A percentile compares a stretch with the other conserved stretches of the same genome.
phyloP scores from a whole-genome alignment of 2,329 filamentous ascomycete genomes.

The Hypoxylon sp. region DNA sequence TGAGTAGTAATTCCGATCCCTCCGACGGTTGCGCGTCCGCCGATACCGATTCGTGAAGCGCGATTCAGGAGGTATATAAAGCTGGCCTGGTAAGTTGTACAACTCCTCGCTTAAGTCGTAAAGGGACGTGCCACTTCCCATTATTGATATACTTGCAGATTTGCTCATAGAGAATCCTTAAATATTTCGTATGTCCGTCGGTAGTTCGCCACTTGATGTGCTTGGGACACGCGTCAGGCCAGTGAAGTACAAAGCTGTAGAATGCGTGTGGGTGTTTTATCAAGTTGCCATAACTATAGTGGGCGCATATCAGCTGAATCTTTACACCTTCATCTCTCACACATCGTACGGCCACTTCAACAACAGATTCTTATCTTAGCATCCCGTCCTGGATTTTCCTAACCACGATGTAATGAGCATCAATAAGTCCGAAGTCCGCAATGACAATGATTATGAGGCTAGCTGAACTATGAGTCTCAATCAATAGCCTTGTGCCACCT shows the following conservation, averaged over 20 bases:
- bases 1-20: background rate
- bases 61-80: background rate
- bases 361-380: background rate
- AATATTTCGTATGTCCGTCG: background rate
- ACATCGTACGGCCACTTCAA: background rate
- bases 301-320: background rate
- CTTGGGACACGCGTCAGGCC: background rate
- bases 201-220: background rate
- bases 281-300: background rate
- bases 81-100: background rate
- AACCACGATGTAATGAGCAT: background rate
- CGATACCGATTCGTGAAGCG: background rate
- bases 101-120: background rate
- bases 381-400: background rate
- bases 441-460: background rate
- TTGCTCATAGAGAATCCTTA: background rate
- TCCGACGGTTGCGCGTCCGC: background rate
- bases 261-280: background rate
- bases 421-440: background rate
- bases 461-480: background rate
- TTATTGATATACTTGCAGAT: background rate
- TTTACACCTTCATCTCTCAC: background rate
- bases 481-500: background rate
- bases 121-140: background rate
- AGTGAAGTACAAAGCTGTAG: background rate